Percentiles rank a stretch among this genome's conserved stretches.
Evolutionary conservation across 1,284 basidiomycete genomes (phyloP).

Genomic region (Ustilago bromivora): DNA sequence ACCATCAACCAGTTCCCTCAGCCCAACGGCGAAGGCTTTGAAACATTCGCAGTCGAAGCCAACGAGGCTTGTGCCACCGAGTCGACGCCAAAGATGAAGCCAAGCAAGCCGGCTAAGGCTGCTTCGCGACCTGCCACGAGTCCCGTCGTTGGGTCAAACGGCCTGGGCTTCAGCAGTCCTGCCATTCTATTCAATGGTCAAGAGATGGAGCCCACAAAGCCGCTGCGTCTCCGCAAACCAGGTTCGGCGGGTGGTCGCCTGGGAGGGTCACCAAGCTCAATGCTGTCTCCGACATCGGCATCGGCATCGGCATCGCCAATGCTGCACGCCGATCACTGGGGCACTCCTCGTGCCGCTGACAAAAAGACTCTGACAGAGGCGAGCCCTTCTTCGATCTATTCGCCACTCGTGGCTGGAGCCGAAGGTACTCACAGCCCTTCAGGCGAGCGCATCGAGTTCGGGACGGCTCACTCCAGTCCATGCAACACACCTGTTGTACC

Average conservation of each 20-base stretch:
- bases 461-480: slow-evolving; percentile 14
- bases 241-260: slow-evolving; percentile 33
- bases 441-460: slow-evolving; percentile 36
- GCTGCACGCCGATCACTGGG: slow-evolving; percentile 40
- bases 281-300: slow-evolving; percentile 17
- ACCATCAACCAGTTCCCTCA: slow-evolving; percentile 38
- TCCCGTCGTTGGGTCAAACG: slow-evolving; percentile 23
- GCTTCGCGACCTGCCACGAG: slow-evolving; percentile 27
- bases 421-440: slow-evolving; percentile 14
- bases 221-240: slow-evolving; percentile 40
- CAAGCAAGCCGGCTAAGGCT: slow-evolving; percentile 10
- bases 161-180: slow-evolving; percentile 34
- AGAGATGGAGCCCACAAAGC: slow-evolving; percentile 40
- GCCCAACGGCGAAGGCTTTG: slow-evolving; percentile 21
- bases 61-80: slow-evolving; percentile 8
- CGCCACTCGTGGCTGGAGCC: slow-evolving; percentile 21
- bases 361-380: not conserved
- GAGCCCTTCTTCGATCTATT: slow-evolving; percentile 15
- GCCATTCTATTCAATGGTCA: slow-evolving; percentile 50
- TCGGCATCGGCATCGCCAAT: slow-evolving; percentile 41
- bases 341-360: not conserved
- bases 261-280: slow-evolving; percentile 29
- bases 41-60: not conserved
- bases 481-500: slow-evolving; percentile 20
- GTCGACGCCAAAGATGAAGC: slow-evolving; percentile 27